phyloP scores from a whole-genome alignment of 129 eudicot genomes.

The Oenanthe sinensis region DNA sequence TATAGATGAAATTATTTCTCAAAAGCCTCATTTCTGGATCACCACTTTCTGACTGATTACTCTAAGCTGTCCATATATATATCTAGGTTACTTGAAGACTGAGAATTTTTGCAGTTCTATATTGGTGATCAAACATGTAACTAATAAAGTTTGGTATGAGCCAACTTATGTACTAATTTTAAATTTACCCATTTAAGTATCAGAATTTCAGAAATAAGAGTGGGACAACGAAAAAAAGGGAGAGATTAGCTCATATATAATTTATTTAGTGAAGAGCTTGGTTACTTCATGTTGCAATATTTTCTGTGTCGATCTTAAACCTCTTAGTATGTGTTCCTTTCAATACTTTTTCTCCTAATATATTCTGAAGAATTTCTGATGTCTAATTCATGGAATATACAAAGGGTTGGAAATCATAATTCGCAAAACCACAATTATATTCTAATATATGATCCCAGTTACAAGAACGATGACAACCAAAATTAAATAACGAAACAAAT shows the following conservation, averaged over 20 bases:
- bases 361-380: too few species aligned
- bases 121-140: not conserved
- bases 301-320: too few species aligned
- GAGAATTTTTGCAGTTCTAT: not conserved
- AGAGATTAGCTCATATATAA: not conserved
- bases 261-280: not conserved
- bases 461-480: too few species aligned
- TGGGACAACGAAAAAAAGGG: not conserved
- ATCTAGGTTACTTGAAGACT: not conserved
- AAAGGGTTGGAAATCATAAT: too few species aligned
- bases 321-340: too few species aligned
- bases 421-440: too few species aligned
- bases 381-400: too few species aligned
- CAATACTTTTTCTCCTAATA: too few species aligned
- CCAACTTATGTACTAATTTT: not conserved
- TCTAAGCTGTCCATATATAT: not conserved
- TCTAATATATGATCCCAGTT: too few species aligned
- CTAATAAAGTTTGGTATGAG: not conserved
- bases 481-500: too few species aligned
- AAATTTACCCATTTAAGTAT: not conserved
- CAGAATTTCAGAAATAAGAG: not conserved
- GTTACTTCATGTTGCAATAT: not conserved
- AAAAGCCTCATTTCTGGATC: not conserved
- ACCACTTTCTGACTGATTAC: not conserved
- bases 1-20: conserved; percentile 3